Percentiles rank a stretch among this genome's conserved stretches.
Evolutionary conservation across 192 early-diverging fungal genomes (phyloP).

Genomic region (Backusella sp.): DNA sequence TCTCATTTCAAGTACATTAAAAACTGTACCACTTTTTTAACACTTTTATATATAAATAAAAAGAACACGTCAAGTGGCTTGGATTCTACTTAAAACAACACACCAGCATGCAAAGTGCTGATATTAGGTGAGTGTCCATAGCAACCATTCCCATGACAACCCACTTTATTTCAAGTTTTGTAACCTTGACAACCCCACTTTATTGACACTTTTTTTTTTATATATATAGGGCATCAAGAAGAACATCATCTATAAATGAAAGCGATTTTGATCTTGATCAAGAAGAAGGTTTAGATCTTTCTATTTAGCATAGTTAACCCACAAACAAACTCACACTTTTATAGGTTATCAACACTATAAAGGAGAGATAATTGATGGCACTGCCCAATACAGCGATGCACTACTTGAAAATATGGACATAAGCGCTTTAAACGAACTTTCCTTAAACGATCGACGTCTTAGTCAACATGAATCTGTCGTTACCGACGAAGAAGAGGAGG

Average conservation of each 20-base stretch:
- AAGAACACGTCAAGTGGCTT: constrained; percentile 10
- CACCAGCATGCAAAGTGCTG: constrained; percentile 22
- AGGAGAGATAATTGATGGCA: not conserved
- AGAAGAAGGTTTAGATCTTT: not conserved
- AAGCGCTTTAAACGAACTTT: not conserved
- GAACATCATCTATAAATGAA: constrained; percentile 5
- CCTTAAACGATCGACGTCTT: not conserved
- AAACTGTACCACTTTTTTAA: not conserved
- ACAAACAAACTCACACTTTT: not conserved
- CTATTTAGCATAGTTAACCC: too few relatives aligned
- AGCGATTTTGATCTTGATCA: not conserved
- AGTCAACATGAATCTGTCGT: not conserved
- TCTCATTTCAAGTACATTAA: not conserved
- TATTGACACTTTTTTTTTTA: not conserved
- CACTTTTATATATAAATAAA: not conserved
- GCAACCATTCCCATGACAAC: too few relatives aligned
- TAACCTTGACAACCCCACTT: too few relatives aligned
- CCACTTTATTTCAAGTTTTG: not conserved
- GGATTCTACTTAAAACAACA: not conserved
- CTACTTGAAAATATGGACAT: not conserved
- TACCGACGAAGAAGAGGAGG: not conserved
- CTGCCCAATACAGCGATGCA: not conserved
- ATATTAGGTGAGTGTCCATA: not conserved
- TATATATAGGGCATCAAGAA: not conserved
- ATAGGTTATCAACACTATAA: not conserved